Percentiles rank a stretch among this genome's conserved stretches.
phyloP scores from a whole-genome alignment of 495 filamentous ascomycete species.

The Tuber calosporum region DNA sequence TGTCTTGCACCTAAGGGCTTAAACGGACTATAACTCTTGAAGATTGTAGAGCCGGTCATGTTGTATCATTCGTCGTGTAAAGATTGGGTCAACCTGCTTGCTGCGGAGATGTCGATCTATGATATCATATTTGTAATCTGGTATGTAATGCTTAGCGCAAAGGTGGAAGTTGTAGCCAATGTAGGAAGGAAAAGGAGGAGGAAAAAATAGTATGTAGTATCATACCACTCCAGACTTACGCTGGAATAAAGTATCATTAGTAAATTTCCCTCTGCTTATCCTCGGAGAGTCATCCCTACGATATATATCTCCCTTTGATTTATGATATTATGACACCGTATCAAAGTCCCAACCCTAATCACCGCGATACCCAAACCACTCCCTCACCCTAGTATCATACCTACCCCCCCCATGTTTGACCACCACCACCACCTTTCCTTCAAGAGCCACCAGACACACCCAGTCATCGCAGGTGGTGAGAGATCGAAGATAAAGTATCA shows the following conservation, averaged over 20 bases:
- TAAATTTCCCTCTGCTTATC: neutral
- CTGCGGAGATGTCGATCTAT: neutral
- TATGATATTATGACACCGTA: too few species aligned
- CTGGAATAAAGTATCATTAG: too few species aligned
- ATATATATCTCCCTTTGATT: too few species aligned
- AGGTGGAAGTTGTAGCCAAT: neutral
- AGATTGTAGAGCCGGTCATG: neutral
- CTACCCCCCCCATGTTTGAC: neutral
- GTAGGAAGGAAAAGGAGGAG: neutral
- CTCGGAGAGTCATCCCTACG: neutral
- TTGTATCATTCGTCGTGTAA: neutral
- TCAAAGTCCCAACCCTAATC: neutral
- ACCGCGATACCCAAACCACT: neutral
- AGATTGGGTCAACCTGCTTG: neutral
- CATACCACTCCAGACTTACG: too few species aligned
- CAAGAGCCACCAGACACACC: neutral
- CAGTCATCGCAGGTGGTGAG: neutral
- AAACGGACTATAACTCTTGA: neutral
- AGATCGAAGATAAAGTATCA: too few species aligned
- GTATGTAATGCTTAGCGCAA: neutral
- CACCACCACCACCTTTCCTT: neutral
- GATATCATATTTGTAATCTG: too few species aligned
- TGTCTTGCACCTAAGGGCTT: neutral
- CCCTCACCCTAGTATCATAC: neutral
- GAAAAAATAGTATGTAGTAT: too few species aligned